Conservation (phyloP, 768 basidiomycete species). For the Rhizopogon salebrosus region DNA sequence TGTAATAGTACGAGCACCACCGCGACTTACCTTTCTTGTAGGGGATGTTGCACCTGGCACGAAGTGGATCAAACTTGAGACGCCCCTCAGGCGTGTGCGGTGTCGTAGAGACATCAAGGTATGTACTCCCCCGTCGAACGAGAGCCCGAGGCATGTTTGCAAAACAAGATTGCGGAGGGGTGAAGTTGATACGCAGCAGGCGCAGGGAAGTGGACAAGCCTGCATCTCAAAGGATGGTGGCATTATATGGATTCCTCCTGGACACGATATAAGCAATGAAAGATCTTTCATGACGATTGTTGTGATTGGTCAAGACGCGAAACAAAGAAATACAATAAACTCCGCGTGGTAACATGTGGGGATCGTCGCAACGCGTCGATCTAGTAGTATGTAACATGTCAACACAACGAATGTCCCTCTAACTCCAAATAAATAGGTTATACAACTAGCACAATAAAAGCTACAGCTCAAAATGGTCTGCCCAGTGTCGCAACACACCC, state of each 20-base stretch:
- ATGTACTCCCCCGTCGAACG: not conserved
- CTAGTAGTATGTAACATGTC: not conserved
- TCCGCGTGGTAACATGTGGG: not conserved
- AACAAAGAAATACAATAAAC: not conserved
- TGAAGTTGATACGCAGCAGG: no score
- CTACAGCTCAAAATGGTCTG: constrained; percentile 49
- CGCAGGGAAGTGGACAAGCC: no score
- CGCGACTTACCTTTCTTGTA: not conserved
- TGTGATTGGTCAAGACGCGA: not conserved
- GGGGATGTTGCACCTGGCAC: not conserved
- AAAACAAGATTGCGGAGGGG: not conserved
- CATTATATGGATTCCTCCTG: not conserved
- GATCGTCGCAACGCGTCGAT: not conserved
- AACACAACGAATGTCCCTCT: not conserved
- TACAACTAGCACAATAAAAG: not conserved
- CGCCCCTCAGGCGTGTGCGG: not conserved
- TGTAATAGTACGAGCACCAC: not conserved
- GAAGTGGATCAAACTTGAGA: not conserved
- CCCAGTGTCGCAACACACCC: constrained; percentile 69
- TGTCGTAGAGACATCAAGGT: not conserved
- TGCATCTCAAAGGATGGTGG: not conserved
- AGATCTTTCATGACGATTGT: not conserved
- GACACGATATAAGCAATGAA: not conserved
- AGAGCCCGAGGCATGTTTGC: not conserved
- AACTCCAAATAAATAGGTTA: not conserved